These are phyloP conservation scores for Talaromyces sp. DNA, from an alignment of 2,329 filamentous ascomycete genomes.

Conservation along the genomic window DNA sequence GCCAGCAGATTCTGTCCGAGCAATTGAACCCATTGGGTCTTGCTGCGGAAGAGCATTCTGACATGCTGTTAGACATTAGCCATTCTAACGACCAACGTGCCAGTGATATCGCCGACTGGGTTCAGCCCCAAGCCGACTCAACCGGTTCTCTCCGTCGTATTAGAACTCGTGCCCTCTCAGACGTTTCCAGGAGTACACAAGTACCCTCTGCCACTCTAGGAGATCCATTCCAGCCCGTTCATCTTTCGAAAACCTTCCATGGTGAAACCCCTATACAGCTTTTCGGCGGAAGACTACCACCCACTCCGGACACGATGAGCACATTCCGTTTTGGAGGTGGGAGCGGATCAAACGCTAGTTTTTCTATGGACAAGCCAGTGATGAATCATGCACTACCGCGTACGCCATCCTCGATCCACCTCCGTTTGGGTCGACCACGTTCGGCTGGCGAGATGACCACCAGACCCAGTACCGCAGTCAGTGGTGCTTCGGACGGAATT, in stretches of 20 bases:
- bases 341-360: slow-evolving; percentile 32
- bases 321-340: slow-evolving; percentile 28
- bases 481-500: slow-evolving; percentile 24
- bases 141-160: slow-evolving; percentile 13
- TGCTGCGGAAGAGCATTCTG: not conserved
- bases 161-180: slow-evolving; percentile 16
- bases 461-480: slow-evolving; percentile 26
- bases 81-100: not conserved
- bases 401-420: slow-evolving; percentile 16
- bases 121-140: slow-evolving; percentile 19
- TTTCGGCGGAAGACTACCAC: slow-evolving; percentile 33
- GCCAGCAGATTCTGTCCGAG: slow-evolving; percentile 22
- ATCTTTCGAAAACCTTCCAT: slow-evolving; percentile 16
- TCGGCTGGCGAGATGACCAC: slow-evolving; percentile 31
- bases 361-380: slow-evolving; percentile 23
- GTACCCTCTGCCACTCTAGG: slow-evolving; percentile 14
- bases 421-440: slow-evolving; percentile 21
- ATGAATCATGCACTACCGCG: slow-evolving; percentile 13
- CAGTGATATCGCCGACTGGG: slow-evolving; percentile 26
- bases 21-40: slow-evolving; percentile 5
- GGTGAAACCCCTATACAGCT: slow-evolving; percentile 21
- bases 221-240: slow-evolving; percentile 19
- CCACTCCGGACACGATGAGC: slow-evolving; percentile 41
- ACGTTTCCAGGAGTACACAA: slow-evolving; percentile 18
- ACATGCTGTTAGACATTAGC: not conserved